Evolutionary conservation across 2,329 filamentous ascomycete species (phyloP).

Genomic region (Ophiognomonia clavigignenti-juglandacearum): DNA sequence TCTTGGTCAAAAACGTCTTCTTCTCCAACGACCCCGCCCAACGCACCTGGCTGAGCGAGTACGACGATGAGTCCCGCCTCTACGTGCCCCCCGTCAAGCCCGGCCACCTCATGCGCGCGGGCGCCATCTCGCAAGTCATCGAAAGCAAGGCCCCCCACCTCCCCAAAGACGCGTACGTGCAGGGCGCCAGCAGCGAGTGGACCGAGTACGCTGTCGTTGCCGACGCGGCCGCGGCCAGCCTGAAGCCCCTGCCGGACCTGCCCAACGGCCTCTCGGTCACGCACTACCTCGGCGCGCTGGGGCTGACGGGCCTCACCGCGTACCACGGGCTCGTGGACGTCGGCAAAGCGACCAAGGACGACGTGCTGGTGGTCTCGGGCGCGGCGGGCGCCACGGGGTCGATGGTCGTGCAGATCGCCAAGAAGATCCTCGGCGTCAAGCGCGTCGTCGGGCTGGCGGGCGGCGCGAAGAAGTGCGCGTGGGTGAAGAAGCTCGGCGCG

Average conservation of each 20-base stretch:
- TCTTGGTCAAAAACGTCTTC: slow-evolving; percentile 21
- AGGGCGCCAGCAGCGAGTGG: slow-evolving; percentile 23
- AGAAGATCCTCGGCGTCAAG: slow-evolving; percentile 40
- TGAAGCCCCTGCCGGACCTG: slow-evolving; percentile 21
- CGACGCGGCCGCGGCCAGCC: slow-evolving; percentile 12
- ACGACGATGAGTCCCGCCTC: slow-evolving; percentile 22
- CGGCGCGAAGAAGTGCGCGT: slow-evolving; percentile 45
- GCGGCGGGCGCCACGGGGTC: slow-evolving; percentile 43
- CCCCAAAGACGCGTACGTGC: slow-evolving; percentile 20
- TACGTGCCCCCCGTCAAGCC: slow-evolving; percentile 23
- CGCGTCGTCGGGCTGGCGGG: slow-evolving; percentile 49
- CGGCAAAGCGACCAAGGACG: slow-evolving; percentile 29
- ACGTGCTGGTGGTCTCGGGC: slow-evolving; percentile 40
- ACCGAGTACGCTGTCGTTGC: slow-evolving; percentile 19
- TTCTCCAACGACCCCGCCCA: slow-evolving; percentile 27
- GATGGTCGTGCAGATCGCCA: slow-evolving; percentile 49
- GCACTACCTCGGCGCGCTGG: slow-evolving; percentile 25
- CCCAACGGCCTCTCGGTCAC: slow-evolving; percentile 20
- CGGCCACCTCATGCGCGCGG: slow-evolving; percentile 24
- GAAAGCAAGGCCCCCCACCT: slow-evolving; percentile 21
- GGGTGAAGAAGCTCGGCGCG: slow-evolving; percentile 45
- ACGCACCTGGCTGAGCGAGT: slow-evolving; percentile 24
- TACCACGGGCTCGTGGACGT: slow-evolving; percentile 38
- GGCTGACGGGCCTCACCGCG: slow-evolving; percentile 34
- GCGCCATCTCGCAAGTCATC: slow-evolving; percentile 24